Conservation (phyloP, 441 rosid species). For the Jatropha multifida region DNA sequence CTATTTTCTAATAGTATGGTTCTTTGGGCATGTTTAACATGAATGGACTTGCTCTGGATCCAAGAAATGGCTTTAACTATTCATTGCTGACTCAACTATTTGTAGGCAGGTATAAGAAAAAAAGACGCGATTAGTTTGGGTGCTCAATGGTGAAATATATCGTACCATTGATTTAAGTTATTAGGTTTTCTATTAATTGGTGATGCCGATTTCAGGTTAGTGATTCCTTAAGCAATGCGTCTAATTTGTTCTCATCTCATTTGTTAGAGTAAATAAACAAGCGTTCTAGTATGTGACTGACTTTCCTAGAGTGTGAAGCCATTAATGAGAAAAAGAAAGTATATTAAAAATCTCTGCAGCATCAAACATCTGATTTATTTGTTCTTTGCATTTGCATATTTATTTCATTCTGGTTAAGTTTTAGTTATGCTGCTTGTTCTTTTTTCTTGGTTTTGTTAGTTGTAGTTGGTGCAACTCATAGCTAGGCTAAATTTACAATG, state of each 20-base stretch:
- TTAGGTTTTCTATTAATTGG: not conserved
- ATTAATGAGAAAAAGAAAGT: not conserved
- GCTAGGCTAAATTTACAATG: not conserved
- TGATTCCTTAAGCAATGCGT: not conserved
- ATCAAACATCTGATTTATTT: not conserved
- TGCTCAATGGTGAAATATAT: not conserved
- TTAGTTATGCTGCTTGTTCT: not conserved
- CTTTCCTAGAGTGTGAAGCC: not conserved
- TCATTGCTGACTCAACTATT: not conserved
- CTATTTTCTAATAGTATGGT: not conserved
- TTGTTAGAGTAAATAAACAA: not conserved
- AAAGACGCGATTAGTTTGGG: not conserved
- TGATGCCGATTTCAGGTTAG: not conserved
- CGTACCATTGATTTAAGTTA: not conserved
- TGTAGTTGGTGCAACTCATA: not conserved
- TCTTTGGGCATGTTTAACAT: not conserved
- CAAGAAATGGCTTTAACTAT: constrained; percentile 5
- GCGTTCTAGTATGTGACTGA: not conserved
- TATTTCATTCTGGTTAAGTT: not conserved
- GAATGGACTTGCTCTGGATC: not conserved
- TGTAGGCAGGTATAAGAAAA: not conserved
- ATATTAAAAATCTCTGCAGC: not conserved
- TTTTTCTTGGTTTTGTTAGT: not conserved
- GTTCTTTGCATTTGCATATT: not conserved
- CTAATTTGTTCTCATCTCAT: not conserved